Conservation (phyloP, 192 early-diverging fungal genomes). For the Backusella tarrabulga region DNA sequence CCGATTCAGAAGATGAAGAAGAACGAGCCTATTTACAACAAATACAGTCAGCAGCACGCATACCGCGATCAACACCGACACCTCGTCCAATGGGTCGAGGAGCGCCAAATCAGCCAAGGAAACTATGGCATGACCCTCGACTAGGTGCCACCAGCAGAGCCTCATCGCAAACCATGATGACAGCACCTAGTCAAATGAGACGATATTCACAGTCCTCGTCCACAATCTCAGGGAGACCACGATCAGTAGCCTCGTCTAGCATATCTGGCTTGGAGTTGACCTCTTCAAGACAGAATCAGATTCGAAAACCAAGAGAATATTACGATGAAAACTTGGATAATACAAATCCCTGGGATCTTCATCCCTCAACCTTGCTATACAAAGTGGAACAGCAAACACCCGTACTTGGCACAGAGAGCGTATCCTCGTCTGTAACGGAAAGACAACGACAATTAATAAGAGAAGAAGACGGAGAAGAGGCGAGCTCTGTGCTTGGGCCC, state of each 20-base stretch:
- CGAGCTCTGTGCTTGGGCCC: constrained; percentile 24
- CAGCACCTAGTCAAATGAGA: background rate
- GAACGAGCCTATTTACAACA: constrained; percentile 34
- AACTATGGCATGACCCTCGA: background rate
- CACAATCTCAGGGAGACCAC: background rate
- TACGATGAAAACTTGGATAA: constrained; percentile 16
- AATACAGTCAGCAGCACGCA: constrained; percentile 7
- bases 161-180: background rate
- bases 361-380: constrained; percentile 1
- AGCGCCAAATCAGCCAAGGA: background rate
- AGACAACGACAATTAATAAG: background rate
- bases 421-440: constrained; percentile 17
- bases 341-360: constrained; percentile 27
- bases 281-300: background rate
- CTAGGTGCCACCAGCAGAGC: background rate
- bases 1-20: constrained; percentile 28
- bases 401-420: background rate
- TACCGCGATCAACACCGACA: background rate
- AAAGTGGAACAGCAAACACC: background rate
- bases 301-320: background rate
- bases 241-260: background rate
- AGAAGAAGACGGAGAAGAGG: background rate
- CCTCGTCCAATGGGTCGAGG: background rate
- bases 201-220: background rate
- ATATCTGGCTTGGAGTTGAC: background rate